phyloP scores from a whole-genome alignment of 345 rosid genomes.

The Psidium friedrichsthalianum region DNA sequence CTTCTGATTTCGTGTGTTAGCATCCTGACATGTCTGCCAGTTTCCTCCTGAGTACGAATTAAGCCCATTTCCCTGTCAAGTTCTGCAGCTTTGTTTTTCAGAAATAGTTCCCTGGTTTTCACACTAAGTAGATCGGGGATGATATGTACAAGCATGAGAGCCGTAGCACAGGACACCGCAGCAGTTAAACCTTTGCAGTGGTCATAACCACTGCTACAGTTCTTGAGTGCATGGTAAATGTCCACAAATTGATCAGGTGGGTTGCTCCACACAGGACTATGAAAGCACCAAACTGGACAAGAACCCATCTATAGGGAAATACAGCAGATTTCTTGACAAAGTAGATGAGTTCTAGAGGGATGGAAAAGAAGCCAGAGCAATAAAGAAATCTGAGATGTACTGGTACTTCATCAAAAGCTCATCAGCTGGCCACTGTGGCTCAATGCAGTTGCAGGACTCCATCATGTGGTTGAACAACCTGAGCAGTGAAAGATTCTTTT shows the following conservation, averaged over 20 bases:
- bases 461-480: constrained; percentile 5
- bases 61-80: constrained; percentile 97
- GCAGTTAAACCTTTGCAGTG: constrained; percentile 75
- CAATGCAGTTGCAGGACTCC: constrained; percentile 90
- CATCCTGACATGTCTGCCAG: constrained; percentile 97
- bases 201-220: constrained; percentile 87
- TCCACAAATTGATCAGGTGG: constrained; percentile 92
- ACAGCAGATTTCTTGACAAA: constrained; percentile 93
- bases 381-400: constrained; percentile 96
- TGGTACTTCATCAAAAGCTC: constrained; percentile 92
- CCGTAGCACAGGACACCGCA: constrained; percentile 83
- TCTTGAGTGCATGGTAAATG: constrained; percentile 55
- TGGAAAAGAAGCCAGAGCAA: constrained; percentile 94
- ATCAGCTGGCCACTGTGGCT: constrained; percentile 94
- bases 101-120: constrained; percentile 77
- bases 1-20: constrained; percentile 90
- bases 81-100: constrained; percentile 96
- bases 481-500: background rate
- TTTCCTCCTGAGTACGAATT: constrained; percentile 95
- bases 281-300: constrained; percentile 98
- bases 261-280: constrained; percentile 99
- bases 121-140: constrained; percentile 91
- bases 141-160: constrained; percentile 95
- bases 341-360: constrained; percentile 90
- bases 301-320: constrained; percentile 97